These are phyloP conservation scores for Kewa caespitosa DNA, from an alignment of 179 eudicot genomes.

Conservation along the genomic window DNA sequence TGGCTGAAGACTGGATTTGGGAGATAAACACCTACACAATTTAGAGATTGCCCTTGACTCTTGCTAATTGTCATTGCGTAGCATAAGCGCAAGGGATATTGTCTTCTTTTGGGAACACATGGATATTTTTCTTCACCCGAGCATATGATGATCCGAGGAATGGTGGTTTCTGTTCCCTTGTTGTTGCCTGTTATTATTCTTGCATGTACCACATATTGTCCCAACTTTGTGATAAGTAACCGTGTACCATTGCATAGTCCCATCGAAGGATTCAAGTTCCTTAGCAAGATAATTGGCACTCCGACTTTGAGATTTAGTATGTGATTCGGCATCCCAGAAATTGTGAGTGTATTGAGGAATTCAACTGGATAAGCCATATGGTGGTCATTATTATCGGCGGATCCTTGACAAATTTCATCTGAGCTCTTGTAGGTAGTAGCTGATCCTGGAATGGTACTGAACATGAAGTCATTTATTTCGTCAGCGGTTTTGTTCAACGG, in stretches of 20 bases:
- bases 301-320: neutral
- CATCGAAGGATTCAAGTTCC: neutral
- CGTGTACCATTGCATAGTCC: neutral
- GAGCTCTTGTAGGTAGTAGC: neutral
- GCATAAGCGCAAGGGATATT: slow-evolving; percentile 9
- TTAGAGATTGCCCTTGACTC: slow-evolving; percentile 13
- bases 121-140: neutral
- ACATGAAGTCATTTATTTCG: neutral
- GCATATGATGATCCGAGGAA: slow-evolving; percentile 3
- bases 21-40: neutral
- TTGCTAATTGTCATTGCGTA: slow-evolving; percentile 30
- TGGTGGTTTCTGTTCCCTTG: neutral
- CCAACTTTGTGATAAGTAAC: neutral
- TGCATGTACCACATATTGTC: neutral
- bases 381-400: neutral
- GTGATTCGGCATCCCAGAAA: neutral
- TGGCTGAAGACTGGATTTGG: neutral
- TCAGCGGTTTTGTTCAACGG: neutral
- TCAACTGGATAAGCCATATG: neutral
- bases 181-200: neutral
- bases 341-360: neutral
- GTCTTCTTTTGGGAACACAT: slow-evolving; percentile 3
- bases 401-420: neutral
- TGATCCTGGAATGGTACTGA: neutral
- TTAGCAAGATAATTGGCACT: neutral